phyloP scores from a whole-genome alignment of 371 early-diverging fungal species.

The Parasitella parasitica region DNA sequence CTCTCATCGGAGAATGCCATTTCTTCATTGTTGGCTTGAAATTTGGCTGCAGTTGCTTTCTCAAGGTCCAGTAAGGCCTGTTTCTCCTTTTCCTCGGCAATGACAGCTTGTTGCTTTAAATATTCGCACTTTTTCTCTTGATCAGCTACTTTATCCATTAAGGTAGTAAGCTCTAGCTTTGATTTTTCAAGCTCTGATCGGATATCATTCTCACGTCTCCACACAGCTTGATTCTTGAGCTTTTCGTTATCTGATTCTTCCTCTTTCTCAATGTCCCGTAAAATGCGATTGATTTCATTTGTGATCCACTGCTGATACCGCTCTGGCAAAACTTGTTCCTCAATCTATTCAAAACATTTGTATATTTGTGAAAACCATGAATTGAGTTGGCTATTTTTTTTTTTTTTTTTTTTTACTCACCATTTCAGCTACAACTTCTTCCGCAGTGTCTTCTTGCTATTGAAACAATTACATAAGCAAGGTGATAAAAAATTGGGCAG shows the following conservation, averaged over 20 bases:
- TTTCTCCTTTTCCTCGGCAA: conserved; percentile 34
- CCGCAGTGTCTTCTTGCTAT: conserved; percentile 81
- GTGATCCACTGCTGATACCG: conserved; percentile 77
- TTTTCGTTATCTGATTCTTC: conserved; percentile 39
- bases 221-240: conserved; percentile 24
- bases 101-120: conserved; percentile 19
- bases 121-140: conserved; percentile 30
- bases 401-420: too few species aligned
- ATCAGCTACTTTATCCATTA: conserved; percentile 26
- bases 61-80: conserved; percentile 17
- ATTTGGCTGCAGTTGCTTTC: not conserved
- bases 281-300: conserved; percentile 80
- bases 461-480: not conserved
- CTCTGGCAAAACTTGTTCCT: conserved; percentile 74
- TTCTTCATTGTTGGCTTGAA: not conserved
- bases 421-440: conserved; percentile 91
- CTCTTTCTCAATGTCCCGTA: conserved; percentile 66
- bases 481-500: not conserved
- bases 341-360: conserved; percentile 53
- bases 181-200: conserved; percentile 34
- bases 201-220: conserved; percentile 42
- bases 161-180: conserved; percentile 20
- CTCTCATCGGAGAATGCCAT: not conserved
- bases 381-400: too few species aligned
- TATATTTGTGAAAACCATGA: not conserved